Evolutionary conservation across 371 early-diverging fungal species (phyloP).

Genomic region (Blakeslea trispora): DNA sequence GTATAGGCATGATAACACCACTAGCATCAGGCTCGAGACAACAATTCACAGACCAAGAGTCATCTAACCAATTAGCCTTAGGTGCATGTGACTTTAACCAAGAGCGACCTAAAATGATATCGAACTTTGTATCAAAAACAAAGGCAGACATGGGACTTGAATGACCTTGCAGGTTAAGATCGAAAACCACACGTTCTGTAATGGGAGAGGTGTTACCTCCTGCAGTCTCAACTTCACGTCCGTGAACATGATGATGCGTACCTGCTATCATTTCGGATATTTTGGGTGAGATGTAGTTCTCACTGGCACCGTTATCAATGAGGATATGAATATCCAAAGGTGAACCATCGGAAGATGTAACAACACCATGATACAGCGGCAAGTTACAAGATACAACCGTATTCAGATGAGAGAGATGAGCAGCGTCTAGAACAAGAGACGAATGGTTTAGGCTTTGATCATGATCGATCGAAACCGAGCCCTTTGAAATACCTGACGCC

Average conservation of each 20-base stretch:
- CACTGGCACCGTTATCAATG: conserved; percentile 17
- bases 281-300: conserved; percentile 15
- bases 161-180: neutral
- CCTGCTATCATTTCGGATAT: neutral
- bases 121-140: conserved; percentile 17
- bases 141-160: neutral
- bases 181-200: neutral
- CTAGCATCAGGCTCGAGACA: neutral
- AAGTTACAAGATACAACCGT: neutral
- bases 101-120: conserved; percentile 10
- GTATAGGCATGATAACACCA: neutral
- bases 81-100: conserved; percentile 14
- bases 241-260: neutral
- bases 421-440: too few relatives aligned
- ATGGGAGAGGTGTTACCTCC: neutral
- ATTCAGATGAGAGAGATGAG: neutral
- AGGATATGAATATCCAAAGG: neutral
- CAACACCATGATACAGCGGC: neutral
- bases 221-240: conserved; percentile 8
- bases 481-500: too few relatives aligned
- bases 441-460: too few relatives aligned
- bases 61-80: conserved; percentile 9
- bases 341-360: neutral
- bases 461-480: too few relatives aligned
- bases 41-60: neutral